Evolutionary conservation across 2,329 filamentous ascomycete species (phyloP).

Genomic region (Chaetomium globosum): DNA sequence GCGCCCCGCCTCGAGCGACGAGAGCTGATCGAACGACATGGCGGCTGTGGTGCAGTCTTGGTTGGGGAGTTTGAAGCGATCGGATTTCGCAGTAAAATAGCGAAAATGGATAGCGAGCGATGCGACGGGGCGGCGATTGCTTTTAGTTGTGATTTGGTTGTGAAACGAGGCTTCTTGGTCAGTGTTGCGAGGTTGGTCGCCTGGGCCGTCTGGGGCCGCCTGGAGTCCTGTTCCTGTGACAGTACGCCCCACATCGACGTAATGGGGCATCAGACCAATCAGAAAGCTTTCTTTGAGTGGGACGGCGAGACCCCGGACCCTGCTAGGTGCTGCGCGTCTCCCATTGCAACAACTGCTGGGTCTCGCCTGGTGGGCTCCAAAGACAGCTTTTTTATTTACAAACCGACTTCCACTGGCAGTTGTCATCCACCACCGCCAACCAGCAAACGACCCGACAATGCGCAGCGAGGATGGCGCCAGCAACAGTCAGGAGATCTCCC

Average conservation of each 20-base stretch:
- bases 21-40: slow-evolving; percentile 93
- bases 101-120: slow-evolving; percentile 12
- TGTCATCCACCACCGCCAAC: slow-evolving; percentile 9
- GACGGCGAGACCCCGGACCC: neutral
- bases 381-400: slow-evolving; percentile 24
- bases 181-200: slow-evolving; percentile 17
- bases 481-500: slow-evolving; percentile 58
- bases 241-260: slow-evolving; percentile 23
- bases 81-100: neutral
- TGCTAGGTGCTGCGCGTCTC: slow-evolving; percentile 12
- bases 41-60: slow-evolving; percentile 18
- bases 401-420: neutral
- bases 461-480: slow-evolving; percentile 54
- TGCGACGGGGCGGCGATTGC: neutral
- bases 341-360: slow-evolving; percentile 11
- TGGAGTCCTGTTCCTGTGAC: slow-evolving; percentile 14
- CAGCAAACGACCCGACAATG: slow-evolving; percentile 44
- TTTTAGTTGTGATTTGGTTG: neutral
- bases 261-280: slow-evolving; percentile 15
- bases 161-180: neutral
- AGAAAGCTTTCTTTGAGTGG: neutral
- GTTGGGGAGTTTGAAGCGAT: slow-evolving; percentile 2
- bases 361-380: slow-evolving; percentile 9
- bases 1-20: slow-evolving; percentile 76
- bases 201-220: slow-evolving; percentile 18